Conservation (phyloP, 2,329 filamentous ascomycete species). For the Aspergillus proliferans region DNA sequence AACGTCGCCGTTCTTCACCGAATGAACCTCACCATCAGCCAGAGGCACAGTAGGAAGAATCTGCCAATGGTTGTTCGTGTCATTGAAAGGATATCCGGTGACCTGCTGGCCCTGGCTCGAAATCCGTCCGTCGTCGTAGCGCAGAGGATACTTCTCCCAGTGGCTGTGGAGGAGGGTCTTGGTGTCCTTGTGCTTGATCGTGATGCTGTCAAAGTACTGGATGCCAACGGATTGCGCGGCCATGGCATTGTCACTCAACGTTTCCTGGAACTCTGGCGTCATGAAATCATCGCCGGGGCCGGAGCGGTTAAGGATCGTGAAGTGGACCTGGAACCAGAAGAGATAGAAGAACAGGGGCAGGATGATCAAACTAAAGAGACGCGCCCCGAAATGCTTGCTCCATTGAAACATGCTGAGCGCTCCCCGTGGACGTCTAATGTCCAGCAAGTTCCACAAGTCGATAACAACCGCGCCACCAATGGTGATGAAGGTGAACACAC, state of each 20-base stretch:
- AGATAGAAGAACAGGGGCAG: conserved; percentile 96
- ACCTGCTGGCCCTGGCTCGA: conserved; percentile 98
- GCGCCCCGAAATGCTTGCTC: conserved; percentile 81
- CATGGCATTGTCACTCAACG: conserved; percentile 90
- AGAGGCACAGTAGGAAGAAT: conserved; percentile 62
- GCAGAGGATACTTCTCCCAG: conserved; percentile 76
- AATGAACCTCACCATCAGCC: conserved; percentile 53
- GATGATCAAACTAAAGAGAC: conserved; percentile 76
- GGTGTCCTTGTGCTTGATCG: conserved; percentile 92
- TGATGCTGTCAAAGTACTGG: conserved; percentile 83
- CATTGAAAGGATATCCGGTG: conserved; percentile 94
- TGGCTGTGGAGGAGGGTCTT: conserved; percentile 96
- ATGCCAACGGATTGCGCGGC: conserved; percentile 77
- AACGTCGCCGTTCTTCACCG: conserved; percentile 75
- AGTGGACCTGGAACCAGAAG: conserved; percentile 99
- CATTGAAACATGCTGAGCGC: conserved; percentile 74
- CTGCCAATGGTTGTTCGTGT: conserved; percentile 99
- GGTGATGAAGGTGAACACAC: conserved; percentile 92
- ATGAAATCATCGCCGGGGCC: conserved; percentile 98
- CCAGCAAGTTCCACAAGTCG: conserved; percentile 89
- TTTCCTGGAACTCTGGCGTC: conserved; percentile 97
- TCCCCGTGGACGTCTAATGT: conserved; percentile 78
- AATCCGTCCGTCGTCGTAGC: conserved; percentile 94
- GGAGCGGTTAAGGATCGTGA: conserved; percentile 77
- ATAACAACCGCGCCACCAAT: conserved; percentile 91